A percentile compares a stretch with the other conserved stretches of the same genome.
These are phyloP conservation scores for Tolypocladium nubicola DNA, from an alignment of 2,329 filamentous ascomycete genomes.

Conservation along the genomic window DNA sequence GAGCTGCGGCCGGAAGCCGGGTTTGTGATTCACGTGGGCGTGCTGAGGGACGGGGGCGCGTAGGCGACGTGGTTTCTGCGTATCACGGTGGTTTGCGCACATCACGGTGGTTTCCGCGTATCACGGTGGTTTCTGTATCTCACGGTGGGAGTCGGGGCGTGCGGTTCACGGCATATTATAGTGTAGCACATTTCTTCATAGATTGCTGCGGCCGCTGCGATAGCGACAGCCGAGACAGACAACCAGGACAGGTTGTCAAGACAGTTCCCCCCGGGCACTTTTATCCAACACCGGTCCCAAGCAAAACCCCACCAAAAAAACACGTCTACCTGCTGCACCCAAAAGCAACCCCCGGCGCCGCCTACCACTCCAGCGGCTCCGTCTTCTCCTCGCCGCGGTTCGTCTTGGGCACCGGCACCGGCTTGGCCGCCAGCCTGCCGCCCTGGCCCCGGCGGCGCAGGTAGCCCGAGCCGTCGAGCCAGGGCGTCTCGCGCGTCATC, in stretches of 20 bases:
- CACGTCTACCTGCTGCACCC: background rate
- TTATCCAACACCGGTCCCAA: background rate
- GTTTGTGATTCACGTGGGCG: constrained; percentile 73
- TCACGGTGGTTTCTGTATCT: too few relatives aligned
- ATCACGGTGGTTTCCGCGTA: too few relatives aligned
- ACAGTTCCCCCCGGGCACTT: background rate
- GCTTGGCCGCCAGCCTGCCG: constrained; percentile 46
- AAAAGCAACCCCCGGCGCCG: too few relatives aligned
- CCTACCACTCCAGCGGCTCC: constrained; percentile 86
- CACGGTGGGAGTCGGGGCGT: too few relatives aligned
- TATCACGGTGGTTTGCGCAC: too few relatives aligned
- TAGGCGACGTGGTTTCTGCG: too few relatives aligned
- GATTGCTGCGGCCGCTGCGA: background rate
- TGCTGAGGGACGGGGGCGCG: constrained; percentile 33
- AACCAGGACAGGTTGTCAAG: background rate
- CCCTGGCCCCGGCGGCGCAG: constrained; percentile 43
- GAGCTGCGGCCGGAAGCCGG: constrained; percentile 55
- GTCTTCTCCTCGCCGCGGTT: constrained; percentile 76
- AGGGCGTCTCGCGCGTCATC: constrained; percentile 70
- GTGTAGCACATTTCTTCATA: background rate
- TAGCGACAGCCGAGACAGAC: background rate
- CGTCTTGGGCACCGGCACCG: constrained; percentile 69
- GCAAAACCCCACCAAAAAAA: background rate
- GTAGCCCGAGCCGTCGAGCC: constrained; percentile 83
- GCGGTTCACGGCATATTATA: background rate